Evolutionary conservation across 169 alveolate genomes (phyloP).

Genomic region (Hepatocystis sp.): DNA sequence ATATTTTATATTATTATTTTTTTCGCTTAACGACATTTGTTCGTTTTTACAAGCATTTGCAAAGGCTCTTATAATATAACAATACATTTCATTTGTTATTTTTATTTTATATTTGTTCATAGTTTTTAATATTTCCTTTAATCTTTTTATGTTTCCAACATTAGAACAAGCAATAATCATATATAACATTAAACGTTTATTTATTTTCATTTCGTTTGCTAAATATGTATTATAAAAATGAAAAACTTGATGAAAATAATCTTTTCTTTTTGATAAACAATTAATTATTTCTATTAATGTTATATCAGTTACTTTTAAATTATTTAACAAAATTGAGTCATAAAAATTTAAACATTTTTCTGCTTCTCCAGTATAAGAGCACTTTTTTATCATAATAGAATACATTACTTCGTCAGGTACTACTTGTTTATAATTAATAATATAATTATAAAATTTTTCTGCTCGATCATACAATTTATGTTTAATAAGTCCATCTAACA

Average conservation of each 20-base stretch:
- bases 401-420: slow-evolving; percentile 89
- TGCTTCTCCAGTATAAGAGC: slow-evolving; percentile 80
- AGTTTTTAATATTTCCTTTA: slow-evolving; percentile 80
- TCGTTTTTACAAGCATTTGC: slow-evolving; percentile 76
- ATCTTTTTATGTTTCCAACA: slow-evolving; percentile 79
- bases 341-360: slow-evolving; percentile 86
- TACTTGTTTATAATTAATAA: slow-evolving; percentile 86
- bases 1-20: slow-evolving; percentile 74
- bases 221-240: slow-evolving; percentile 83
- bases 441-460: slow-evolving; percentile 84
- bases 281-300: slow-evolving; percentile 86
- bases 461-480: slow-evolving; percentile 80
- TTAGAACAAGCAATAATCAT: slow-evolving; percentile 81
- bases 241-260: slow-evolving; percentile 82
- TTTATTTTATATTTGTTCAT: slow-evolving; percentile 63
- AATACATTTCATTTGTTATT: slow-evolving; percentile 71
- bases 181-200: slow-evolving; percentile 58
- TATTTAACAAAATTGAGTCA: slow-evolving; percentile 83
- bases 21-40: slow-evolving; percentile 50
- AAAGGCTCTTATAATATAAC: slow-evolving; percentile 75
- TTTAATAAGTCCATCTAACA: slow-evolving; percentile 86
- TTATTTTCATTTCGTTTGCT: slow-evolving; percentile 83
- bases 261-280: slow-evolving; percentile 79
- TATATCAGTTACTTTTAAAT: slow-evolving; percentile 83
- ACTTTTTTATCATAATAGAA: slow-evolving; percentile 89